Percentiles rank a stretch among this genome's conserved stretches.
Conservation (phyloP, 2,329 filamentous ascomycete genomes). For the Colletotrichum melonis region DNA sequence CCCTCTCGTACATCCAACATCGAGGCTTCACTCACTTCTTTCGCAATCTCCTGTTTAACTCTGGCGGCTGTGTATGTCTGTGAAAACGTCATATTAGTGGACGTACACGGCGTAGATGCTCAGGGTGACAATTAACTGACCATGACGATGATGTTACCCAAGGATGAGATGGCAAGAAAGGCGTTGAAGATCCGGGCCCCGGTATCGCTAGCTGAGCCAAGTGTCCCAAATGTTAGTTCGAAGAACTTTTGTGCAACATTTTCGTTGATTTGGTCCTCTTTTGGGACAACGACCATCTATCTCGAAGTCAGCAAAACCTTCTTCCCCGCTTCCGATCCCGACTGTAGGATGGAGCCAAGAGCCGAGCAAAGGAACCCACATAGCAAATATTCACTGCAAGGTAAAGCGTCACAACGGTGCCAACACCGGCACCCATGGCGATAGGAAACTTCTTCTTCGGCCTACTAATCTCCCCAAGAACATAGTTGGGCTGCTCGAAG, state of each 20-base stretch:
- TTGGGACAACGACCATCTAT: conserved; percentile 54
- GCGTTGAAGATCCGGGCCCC: conserved; percentile 55
- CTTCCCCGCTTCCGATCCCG: too few species aligned
- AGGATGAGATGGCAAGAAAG: conserved; percentile 63
- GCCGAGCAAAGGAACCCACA: conserved; percentile 41
- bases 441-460: conserved; percentile 48
- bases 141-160: conserved; percentile 68
- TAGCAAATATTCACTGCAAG: conserved; percentile 52
- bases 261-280: conserved; percentile 35
- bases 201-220: conserved; percentile 40
- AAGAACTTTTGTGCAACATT: conserved; percentile 50
- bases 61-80: conserved; percentile 64
- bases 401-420: conserved; percentile 46
- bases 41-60: conserved; percentile 71
- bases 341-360: conserved; percentile 33
- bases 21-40: conserved; percentile 48
- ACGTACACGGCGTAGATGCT: too few species aligned
- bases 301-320: conserved; percentile 41
- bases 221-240: conserved; percentile 43
- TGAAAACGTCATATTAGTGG: not conserved
- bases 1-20: too few species aligned
- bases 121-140: not conserved
- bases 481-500: conserved; percentile 52
- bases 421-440: conserved; percentile 44
- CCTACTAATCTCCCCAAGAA: conserved; percentile 46